phyloP scores from a whole-genome alignment of 805 yeast genomes.

The Sugiyamaella boreocaroliniensis region DNA sequence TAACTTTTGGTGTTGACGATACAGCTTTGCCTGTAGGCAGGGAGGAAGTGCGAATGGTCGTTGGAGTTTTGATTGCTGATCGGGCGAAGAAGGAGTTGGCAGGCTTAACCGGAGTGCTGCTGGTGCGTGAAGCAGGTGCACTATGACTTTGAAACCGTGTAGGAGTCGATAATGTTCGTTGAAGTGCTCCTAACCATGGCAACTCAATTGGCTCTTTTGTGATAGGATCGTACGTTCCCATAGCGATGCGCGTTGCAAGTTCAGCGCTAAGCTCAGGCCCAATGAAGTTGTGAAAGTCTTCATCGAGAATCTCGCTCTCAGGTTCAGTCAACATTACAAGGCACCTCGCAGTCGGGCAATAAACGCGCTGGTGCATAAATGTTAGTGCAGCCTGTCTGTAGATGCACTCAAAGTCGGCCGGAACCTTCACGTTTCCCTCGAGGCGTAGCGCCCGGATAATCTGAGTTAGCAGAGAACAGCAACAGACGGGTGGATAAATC shows the following conservation, averaged over 20 bases:
- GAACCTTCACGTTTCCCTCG: conserved; percentile 49
- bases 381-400: conserved; percentile 65
- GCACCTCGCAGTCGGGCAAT: conserved; percentile 48
- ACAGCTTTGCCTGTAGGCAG: neutral
- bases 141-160: neutral
- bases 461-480: neutral
- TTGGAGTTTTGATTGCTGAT: neutral
- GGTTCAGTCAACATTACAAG: conserved; percentile 59
- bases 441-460: conserved; percentile 40
- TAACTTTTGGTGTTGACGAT: neutral
- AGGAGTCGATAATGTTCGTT: neutral
- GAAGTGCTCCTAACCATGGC: neutral
- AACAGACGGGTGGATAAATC: neutral
- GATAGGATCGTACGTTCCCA: conserved; percentile 63
- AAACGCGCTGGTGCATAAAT: conserved; percentile 80
- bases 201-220: conserved; percentile 37
- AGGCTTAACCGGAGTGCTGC: conserved; percentile 1
- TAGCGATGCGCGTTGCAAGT: conserved; percentile 50
- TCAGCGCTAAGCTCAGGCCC: conserved; percentile 37
- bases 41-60: too few species aligned
- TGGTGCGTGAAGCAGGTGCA: conserved; percentile 1
- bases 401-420: conserved; percentile 52
- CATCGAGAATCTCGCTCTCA: conserved; percentile 24
- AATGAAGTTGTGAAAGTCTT: conserved; percentile 21
- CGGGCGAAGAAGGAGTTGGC: neutral